Evolutionary conservation across 257 asterid genomes (phyloP).

Genomic region (Leonotis leonurus): DNA sequence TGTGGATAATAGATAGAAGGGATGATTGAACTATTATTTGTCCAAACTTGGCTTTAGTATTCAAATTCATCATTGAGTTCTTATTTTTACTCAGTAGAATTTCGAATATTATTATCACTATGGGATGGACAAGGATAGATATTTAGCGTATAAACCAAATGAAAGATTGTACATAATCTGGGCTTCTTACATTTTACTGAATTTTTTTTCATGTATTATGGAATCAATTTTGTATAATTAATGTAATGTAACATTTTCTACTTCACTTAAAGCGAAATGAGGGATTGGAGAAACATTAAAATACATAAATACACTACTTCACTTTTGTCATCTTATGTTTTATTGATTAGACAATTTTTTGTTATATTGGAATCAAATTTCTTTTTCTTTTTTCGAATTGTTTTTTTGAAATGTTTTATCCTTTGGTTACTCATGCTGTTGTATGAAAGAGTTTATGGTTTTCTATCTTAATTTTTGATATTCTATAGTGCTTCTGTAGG

Average conservation of each 20-base stretch:
- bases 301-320: neutral
- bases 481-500: slow-evolving; percentile 40
- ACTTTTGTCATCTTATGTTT: neutral
- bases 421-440: neutral
- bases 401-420: neutral
- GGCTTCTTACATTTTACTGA: neutral
- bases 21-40: neutral
- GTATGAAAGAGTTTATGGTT: slow-evolving; percentile 1
- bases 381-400: no score
- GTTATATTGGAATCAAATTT: neutral
- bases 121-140: neutral
- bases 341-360: neutral
- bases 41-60: neutral
- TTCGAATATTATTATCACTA: neutral
- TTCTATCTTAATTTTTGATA: slow-evolving; percentile 21
- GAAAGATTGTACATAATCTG: neutral
- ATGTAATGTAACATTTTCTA: neutral
- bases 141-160: neutral
- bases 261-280: neutral
- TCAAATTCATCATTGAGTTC: neutral
- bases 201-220: neutral
- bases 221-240: neutral
- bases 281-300: neutral
- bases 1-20: neutral
- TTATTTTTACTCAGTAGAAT: neutral